These are phyloP conservation scores for Chytriomyces sp. DNA, from an alignment of 192 early-diverging fungal species.

Conservation along the genomic window DNA sequence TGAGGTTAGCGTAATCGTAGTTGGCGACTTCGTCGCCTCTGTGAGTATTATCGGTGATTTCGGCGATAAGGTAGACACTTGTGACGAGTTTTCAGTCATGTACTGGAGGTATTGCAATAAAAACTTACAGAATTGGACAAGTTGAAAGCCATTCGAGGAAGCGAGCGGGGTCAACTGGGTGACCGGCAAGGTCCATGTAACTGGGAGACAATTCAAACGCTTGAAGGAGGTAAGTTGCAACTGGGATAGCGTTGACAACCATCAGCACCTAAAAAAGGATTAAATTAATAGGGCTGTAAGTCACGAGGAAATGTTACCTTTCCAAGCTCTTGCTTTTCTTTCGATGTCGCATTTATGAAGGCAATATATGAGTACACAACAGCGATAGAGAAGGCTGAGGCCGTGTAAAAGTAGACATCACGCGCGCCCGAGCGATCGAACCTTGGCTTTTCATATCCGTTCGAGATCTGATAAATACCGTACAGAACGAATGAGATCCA, in stretches of 20 bases:
- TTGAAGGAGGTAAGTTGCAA: conserved; percentile 20
- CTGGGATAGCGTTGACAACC: conserved; percentile 19
- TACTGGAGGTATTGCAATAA: neutral
- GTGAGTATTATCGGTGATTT: conserved; percentile 35
- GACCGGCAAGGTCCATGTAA: conserved; percentile 11
- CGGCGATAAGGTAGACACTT: conserved; percentile 38
- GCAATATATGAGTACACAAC: conserved; percentile 32
- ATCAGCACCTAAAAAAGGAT: conserved; percentile 25
- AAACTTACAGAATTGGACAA: conserved; percentile 29
- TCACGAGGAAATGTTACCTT: conserved; percentile 19
- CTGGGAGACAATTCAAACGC: neutral
- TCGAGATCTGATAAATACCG: neutral
- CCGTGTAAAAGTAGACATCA: conserved; percentile 31
- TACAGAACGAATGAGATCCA: neutral
- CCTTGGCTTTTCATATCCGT: neutral
- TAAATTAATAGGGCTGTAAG: too few species aligned
- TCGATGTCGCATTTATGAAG: conserved; percentile 8
- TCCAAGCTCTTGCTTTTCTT: conserved; percentile 28
- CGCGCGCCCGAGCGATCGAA: conserved; percentile 27
- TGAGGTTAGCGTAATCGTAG: conserved; percentile 33
- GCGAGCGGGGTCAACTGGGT: conserved; percentile 18
- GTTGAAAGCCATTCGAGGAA: conserved; percentile 29
- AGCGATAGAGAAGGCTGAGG: conserved; percentile 22
- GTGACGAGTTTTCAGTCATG: neutral
- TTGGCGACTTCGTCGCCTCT: conserved; percentile 6